These are phyloP conservation scores for Aspergillus saccharolyticus DNA, from an alignment of 495 filamentous ascomycete genomes.

Conservation along the genomic window DNA sequence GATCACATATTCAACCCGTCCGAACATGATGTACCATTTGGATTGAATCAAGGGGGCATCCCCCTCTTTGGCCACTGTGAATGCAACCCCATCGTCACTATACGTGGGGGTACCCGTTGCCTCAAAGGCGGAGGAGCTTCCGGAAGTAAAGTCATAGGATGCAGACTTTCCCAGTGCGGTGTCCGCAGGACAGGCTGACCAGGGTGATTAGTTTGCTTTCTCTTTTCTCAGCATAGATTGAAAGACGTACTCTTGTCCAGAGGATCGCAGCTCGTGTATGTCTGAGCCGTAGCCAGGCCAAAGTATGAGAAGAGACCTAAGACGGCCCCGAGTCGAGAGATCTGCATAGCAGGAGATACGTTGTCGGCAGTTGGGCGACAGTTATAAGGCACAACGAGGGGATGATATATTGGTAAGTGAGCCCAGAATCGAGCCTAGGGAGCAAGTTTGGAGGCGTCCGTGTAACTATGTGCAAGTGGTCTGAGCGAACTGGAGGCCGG, in stretches of 20 bases:
- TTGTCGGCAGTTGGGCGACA: background rate
- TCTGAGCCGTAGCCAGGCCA: slow-evolving; percentile 59
- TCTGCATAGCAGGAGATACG: slow-evolving; percentile 23
- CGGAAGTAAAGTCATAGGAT: slow-evolving; percentile 73
- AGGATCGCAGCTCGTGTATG: slow-evolving; percentile 71
- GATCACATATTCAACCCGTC: slow-evolving; percentile 52
- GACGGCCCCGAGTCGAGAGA: slow-evolving; percentile 21
- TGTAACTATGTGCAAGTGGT: background rate
- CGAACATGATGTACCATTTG: slow-evolving; percentile 73
- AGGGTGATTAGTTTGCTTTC: slow-evolving; percentile 19
- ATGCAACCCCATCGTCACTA: slow-evolving; percentile 68
- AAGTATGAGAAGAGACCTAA: slow-evolving; percentile 26
- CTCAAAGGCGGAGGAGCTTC: slow-evolving; percentile 63
- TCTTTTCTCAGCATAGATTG: background rate
- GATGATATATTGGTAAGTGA: background rate
- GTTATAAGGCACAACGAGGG: background rate
- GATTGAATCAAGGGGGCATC: slow-evolving; percentile 79
- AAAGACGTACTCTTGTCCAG: slow-evolving; percentile 54
- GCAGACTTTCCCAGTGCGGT: slow-evolving; percentile 77
- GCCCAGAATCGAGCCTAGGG: background rate
- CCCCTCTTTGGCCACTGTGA: slow-evolving; percentile 77
- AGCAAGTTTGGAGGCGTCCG: background rate
- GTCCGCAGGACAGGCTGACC: slow-evolving; percentile 63
- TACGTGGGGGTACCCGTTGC: slow-evolving; percentile 62
- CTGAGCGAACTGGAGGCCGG: background rate